A percentile compares a stretch with the other conserved stretches of the same genome.
Evolutionary conservation across 2,329 filamentous ascomycete species (phyloP).

Genomic region (Neonectria ditissima): DNA sequence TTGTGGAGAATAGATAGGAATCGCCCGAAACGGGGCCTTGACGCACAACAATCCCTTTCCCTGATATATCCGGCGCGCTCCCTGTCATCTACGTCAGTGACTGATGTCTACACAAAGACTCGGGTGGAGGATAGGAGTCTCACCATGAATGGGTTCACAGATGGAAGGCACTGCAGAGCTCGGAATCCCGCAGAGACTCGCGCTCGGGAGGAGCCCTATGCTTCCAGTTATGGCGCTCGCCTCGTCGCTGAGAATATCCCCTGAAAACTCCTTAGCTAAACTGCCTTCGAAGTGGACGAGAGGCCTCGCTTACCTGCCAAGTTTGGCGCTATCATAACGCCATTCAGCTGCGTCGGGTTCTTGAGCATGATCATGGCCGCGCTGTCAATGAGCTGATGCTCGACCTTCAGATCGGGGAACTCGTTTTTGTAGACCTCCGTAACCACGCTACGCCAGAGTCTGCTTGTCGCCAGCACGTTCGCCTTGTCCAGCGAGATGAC

Average conservation of each 20-base stretch:
- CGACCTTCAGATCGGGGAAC: constrained; percentile 84
- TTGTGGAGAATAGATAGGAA: constrained; percentile 29
- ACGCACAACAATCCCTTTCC: constrained; percentile 34
- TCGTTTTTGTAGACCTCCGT: constrained; percentile 85
- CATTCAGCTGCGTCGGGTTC: constrained; percentile 86
- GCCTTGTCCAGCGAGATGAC: constrained; percentile 93
- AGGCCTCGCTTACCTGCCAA: constrained; percentile 38
- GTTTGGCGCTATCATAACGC: constrained; percentile 89
- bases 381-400: constrained; percentile 90
- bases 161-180: constrained; percentile 33
- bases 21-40: constrained; percentile 58
- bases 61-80: constrained; percentile 34
- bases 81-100: constrained; percentile 29
- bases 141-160: constrained; percentile 41
- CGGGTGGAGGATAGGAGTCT: constrained; percentile 26
- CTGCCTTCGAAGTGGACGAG: constrained; percentile 28
- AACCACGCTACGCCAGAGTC: constrained; percentile 87
- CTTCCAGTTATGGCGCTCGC: constrained; percentile 36
- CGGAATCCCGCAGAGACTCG: constrained; percentile 41
- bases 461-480: constrained; percentile 87
- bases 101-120: constrained; percentile 26
- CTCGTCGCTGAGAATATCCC: constrained; percentile 38
- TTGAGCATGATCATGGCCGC: constrained; percentile 96
- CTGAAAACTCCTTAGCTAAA: constrained; percentile 34
- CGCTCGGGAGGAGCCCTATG: constrained; percentile 40